These are phyloP conservation scores for Lippia alba DNA, from an alignment of 305 asterid genomes.

Conservation along the genomic window DNA sequence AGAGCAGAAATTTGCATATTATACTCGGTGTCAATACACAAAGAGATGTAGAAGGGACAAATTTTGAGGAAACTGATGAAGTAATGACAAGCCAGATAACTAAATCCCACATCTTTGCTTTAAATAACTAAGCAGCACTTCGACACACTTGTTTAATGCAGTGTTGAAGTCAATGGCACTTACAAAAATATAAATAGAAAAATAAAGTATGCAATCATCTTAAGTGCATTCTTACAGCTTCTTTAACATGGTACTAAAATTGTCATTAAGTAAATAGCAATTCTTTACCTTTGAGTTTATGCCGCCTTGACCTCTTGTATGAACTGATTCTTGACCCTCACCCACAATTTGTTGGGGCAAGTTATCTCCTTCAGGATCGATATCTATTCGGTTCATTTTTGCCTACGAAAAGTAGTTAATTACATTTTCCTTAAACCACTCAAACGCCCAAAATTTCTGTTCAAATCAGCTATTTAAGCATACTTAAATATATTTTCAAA, in stretches of 20 bases:
- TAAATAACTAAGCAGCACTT: not conserved
- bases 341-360: slow-evolving; percentile 36
- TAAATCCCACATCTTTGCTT: not conserved
- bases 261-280: slow-evolving; percentile 17
- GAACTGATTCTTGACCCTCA: slow-evolving; percentile 44
- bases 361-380: slow-evolving; percentile 51
- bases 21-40: too few species aligned
- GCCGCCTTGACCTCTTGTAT: slow-evolving; percentile 47
- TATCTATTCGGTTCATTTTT: slow-evolving; percentile 56
- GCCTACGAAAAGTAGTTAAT: slow-evolving; percentile 39
- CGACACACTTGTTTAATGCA: not conserved
- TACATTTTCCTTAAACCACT: slow-evolving; percentile 17
- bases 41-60: slow-evolving; percentile 11
- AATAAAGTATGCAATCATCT: not conserved
- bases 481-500: slow-evolving; percentile 1
- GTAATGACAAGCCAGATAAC: slow-evolving; percentile 20
- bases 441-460: not conserved
- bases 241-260: slow-evolving; percentile 1
- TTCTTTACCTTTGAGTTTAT: slow-evolving; percentile 49
- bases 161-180: slow-evolving; percentile 3
- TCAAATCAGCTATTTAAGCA: slow-evolving; percentile 10
- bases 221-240: slow-evolving; percentile 22
- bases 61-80: slow-evolving; percentile 6
- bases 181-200: not conserved
- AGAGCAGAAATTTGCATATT: too few species aligned